Evolutionary conservation across 148 eudicot species (phyloP), one percentile per base, ranked within the genome.

Genomic region (Chenopodium suecicum): DNA sequence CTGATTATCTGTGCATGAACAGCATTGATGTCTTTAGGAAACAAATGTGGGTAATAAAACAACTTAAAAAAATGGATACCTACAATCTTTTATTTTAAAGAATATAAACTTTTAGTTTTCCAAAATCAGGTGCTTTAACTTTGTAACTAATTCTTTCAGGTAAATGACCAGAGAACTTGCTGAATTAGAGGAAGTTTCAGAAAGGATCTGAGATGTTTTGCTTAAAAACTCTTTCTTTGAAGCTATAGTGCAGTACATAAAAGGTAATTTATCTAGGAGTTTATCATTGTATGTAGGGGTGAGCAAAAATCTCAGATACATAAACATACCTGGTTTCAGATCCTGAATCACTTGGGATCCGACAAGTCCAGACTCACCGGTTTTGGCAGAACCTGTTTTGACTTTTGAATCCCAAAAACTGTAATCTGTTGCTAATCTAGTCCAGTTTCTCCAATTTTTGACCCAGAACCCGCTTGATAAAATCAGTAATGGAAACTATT

Each of bases 11-110:
- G 75, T 73, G 14, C 56, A 73, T 19, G 52, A 6, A 27, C 74
- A 19, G 52, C 74, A 72, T 0, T 72, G 50, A 17, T 72, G 56
- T n/a, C 25, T 72, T 47, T 47, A 14, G 25, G 54, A 44, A 56
- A 22, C 29, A 46, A 73, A n/a, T 73, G 56, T 47, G 58, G 75
- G 75, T 73, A 71, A 71, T 44, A 68, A 16, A 17, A 70, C 73
- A 11, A 23, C 31, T n/a, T 73, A 0, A 20, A 20, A 66, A 66
- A 3, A 4, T 66, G 70, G 46, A 71, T 44, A 22, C 11, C 74
- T 44, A 20, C 13, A 41, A 34, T 37, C 1, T 19, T 2, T 25
- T 70, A 6, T 22, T 22, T 6, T 41, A 0, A 41, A 41, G 44
- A 41, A 41, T 3, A 41, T 44, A 31, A 31, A 20, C 27, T 44